These are phyloP conservation scores for Syncephalastrum racemosum DNA, from an alignment of 371 early-diverging fungal genomes.

Conservation along the genomic window DNA sequence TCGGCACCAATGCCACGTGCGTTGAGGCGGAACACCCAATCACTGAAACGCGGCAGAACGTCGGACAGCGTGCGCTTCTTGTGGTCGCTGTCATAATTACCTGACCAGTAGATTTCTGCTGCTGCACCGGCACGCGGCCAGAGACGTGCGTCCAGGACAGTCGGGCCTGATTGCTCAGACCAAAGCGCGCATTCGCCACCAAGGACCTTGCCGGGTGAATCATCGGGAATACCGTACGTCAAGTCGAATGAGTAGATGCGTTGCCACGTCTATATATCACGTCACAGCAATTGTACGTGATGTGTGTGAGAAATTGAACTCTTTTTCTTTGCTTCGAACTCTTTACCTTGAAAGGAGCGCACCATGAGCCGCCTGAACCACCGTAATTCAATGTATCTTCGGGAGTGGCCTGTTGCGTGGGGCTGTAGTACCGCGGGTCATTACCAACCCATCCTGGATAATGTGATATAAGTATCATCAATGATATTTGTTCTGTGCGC, in stretches of 20 bases:
- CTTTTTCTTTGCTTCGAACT: background rate
- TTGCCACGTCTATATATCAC: constrained; percentile 71
- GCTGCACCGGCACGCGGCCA: constrained; percentile 78
- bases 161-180: constrained; percentile 72
- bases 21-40: constrained; percentile 55
- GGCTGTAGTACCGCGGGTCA: constrained; percentile 38
- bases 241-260: constrained; percentile 75
- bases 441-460: constrained; percentile 46
- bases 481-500: background rate
- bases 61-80: constrained; percentile 29
- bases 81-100: constrained; percentile 57
- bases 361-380: constrained; percentile 71
- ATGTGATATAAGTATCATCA: background rate
- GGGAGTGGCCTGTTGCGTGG: constrained; percentile 33
- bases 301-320: too few species aligned
- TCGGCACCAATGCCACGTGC: constrained; percentile 68
- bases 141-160: constrained; percentile 58
- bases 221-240: constrained; percentile 51
- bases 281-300: too few species aligned
- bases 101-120: constrained; percentile 78
- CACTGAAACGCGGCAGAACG: constrained; percentile 36
- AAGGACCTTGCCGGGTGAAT: constrained; percentile 43
- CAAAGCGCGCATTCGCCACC: constrained; percentile 64
- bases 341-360: constrained; percentile 48
- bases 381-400: constrained; percentile 39